Evolutionary conservation across 768 basidiomycete genomes (phyloP), one percentile per base, ranked within the genome.

Genomic region (Xerocomellus dryophilus): DNA sequence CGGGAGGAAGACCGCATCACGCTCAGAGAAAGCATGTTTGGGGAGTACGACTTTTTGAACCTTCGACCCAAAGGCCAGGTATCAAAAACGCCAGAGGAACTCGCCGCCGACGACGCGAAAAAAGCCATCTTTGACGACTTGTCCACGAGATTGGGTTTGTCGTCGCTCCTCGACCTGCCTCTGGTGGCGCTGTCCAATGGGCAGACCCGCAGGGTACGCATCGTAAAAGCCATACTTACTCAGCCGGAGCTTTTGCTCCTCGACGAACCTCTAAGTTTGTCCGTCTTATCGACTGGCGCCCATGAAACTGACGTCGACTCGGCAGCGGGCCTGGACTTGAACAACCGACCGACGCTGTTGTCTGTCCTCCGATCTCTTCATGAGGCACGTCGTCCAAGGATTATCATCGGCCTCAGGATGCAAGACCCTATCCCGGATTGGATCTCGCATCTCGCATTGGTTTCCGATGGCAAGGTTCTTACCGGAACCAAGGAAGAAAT

Each of bases 251-350:
- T 98, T 18, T 66, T 98, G 21, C 70, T 98, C 7, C 76, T 98
- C n/a, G 94, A 97, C 56, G 96, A 98, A 68, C 95, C 94, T 1
- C 75, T 93, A 35, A 92, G 92, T 93, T 59, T 53, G 85, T 40
- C 7, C 5, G 14, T 47, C 39, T 5, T 44, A 2, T 41, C 32
- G 20, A 54, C 43, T 35, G 41, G 35, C 5, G 31, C 12, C 36
- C 38, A 17, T 21, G 41, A 32, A 5, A 29, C 44, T 43, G 35
- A 38, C 32, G 36, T 21, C 50, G 47, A 51, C 45, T 50, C 17
- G 27, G n/a, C 51, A 93, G 92, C 93, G 57, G 93, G 93, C 1
- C 74, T 95, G 14, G 93, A 95, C 61, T 73, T 76, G 4, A 59
- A 77, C 14, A 84, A 78, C 5, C 81, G 91, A 14, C 76, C 78